These are phyloP conservation scores for Suillus bovinus DNA, from an alignment of 768 basidiomycete genomes.

Conservation along the genomic window DNA sequence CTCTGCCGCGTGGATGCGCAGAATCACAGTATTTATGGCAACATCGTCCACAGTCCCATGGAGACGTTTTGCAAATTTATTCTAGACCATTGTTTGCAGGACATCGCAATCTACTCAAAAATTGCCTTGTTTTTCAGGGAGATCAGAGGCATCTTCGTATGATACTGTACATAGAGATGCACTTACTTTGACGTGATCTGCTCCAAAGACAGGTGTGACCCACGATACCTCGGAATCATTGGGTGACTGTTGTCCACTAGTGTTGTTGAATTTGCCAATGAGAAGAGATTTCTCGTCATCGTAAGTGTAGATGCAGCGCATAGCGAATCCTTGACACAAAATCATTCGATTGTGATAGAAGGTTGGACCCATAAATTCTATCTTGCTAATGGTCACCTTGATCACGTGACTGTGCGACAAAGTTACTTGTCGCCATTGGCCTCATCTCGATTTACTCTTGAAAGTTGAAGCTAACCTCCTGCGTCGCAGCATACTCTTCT, in stretches of 20 bases:
- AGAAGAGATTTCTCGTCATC: neutral
- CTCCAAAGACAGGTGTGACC: neutral
- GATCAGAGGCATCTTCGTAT: neutral
- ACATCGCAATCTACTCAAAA: too few species aligned
- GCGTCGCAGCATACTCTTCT: too few species aligned
- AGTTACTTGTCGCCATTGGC: too few species aligned
- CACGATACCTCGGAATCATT: neutral
- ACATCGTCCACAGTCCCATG: neutral
- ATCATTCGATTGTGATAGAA: neutral
- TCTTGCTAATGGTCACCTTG: too few species aligned
- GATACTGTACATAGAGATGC: neutral
- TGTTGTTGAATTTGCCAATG: neutral
- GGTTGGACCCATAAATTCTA: too few species aligned
- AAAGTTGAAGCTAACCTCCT: neutral
- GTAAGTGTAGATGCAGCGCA: neutral
- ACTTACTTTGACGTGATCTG: neutral
- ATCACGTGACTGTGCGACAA: neutral
- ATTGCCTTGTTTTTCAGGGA: neutral
- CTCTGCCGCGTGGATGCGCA: slow-evolving; percentile 12
- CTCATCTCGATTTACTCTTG: too few species aligned
- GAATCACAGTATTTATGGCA: slow-evolving; percentile 12
- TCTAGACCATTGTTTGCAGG: neutral
- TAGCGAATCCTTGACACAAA: neutral
- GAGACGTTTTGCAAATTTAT: neutral
- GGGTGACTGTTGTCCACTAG: neutral